phyloP scores from a whole-genome alignment of 768 basidiomycete species.

The Kwoniella newhampshirensis region DNA sequence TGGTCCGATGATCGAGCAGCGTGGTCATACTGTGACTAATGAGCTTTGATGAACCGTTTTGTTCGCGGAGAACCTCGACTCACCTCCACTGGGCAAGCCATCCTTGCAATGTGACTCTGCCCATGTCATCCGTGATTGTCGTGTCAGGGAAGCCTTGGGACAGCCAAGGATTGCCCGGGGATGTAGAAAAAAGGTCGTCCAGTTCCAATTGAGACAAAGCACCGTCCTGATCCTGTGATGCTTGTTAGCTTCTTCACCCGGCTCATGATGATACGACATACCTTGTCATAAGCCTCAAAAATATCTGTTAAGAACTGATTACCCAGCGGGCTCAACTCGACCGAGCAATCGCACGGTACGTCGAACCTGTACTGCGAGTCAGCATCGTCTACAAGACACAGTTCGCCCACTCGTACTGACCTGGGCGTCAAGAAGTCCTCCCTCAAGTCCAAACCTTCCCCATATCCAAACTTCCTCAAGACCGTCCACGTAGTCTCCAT shows the following conservation, averaged over 20 bases:
- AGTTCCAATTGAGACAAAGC: slow-evolving; percentile 80
- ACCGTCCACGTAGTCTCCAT: slow-evolving; percentile 98
- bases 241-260: background rate
- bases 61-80: slow-evolving; percentile 25
- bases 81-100: slow-evolving; percentile 99
- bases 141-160: slow-evolving; percentile 88
- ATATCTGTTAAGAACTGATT: slow-evolving; percentile 97
- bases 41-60: background rate
- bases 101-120: slow-evolving; percentile 90
- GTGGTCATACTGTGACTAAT: slow-evolving; percentile 79
- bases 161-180: slow-evolving; percentile 95
- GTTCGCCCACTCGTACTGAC: slow-evolving; percentile 57
- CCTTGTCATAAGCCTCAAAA: slow-evolving; percentile 94
- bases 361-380: slow-evolving; percentile 87
- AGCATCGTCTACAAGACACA: slow-evolving; percentile 1
- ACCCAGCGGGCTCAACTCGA: slow-evolving; percentile 88
- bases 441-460: slow-evolving; percentile 83
- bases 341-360: slow-evolving; percentile 87
- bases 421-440: slow-evolving; percentile 85
- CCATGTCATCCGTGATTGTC: slow-evolving; percentile 79
- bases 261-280: slow-evolving; percentile 43
- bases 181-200: slow-evolving; percentile 84
- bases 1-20: slow-evolving; percentile 85
- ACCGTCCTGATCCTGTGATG: slow-evolving; percentile 82
- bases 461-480: slow-evolving; percentile 90